Evolutionary conservation across 2,329 filamentous ascomycete genomes (phyloP).

Genomic region (Beauveria bassiana): DNA sequence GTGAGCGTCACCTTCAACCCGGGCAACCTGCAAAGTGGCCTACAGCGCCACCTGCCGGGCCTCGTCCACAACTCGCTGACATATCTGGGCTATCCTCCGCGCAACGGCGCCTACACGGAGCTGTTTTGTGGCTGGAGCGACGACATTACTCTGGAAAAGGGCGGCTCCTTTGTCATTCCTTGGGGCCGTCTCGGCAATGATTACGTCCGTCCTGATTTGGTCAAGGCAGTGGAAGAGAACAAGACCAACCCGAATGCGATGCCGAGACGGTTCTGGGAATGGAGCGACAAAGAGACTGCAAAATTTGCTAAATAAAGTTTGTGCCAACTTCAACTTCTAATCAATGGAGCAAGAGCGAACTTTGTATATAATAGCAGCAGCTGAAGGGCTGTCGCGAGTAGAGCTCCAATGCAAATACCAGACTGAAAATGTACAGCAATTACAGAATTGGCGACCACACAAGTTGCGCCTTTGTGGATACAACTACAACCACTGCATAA

Average conservation of each 20-base stretch:
- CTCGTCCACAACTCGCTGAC: constrained; percentile 12
- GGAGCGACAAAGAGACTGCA: constrained; percentile 25
- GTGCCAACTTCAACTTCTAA: background rate
- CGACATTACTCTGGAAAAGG: constrained; percentile 28
- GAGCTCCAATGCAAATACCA: background rate
- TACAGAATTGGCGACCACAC: background rate
- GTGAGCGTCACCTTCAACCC: constrained; percentile 23
- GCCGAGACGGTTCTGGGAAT: constrained; percentile 26
- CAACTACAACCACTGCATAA: background rate
- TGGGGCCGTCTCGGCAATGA: constrained; percentile 20
- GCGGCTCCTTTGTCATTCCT: constrained; percentile 13
- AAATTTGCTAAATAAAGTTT: background rate
- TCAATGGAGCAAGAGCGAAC: background rate
- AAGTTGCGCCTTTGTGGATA: background rate
- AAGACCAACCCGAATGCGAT: constrained; percentile 23
- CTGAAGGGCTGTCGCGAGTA: background rate
- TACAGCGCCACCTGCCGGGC: constrained; percentile 19
- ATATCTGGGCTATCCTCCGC: constrained; percentile 8
- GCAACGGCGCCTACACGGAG: constrained; percentile 10
- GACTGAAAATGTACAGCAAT: background rate
- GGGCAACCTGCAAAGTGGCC: constrained; percentile 24
- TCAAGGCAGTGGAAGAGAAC: constrained; percentile 19
- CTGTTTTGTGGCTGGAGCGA: constrained; percentile 16
- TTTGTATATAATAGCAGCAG: background rate
- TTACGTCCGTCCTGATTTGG: constrained; percentile 19